Percentiles rank a stretch among this genome's conserved stretches.
Conservation (phyloP, 768 basidiomycete genomes). For the Gloeophyllum trabeum region DNA sequence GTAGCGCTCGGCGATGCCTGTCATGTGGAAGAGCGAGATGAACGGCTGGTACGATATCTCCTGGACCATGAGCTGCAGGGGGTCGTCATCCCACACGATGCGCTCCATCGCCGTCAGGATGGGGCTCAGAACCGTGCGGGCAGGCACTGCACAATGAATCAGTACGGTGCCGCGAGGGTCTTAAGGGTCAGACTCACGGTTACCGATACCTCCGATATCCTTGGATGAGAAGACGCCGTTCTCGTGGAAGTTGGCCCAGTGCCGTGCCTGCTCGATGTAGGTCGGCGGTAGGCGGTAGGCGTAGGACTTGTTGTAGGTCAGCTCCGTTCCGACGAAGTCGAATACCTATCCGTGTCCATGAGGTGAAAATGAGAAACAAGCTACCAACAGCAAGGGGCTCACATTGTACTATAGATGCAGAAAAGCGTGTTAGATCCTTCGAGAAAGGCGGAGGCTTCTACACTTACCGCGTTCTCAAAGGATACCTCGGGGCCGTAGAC, state of each 20-base stretch:
- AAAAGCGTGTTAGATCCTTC: neutral
- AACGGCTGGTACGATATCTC: slow-evolving; percentile 86
- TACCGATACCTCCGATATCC: slow-evolving; percentile 57
- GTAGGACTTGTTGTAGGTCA: slow-evolving; percentile 75
- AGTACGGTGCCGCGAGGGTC: neutral
- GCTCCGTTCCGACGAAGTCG: slow-evolving; percentile 68
- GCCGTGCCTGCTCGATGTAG: slow-evolving; percentile 61
- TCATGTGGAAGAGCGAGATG: slow-evolving; percentile 78
- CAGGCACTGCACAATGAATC: slow-evolving; percentile 48
- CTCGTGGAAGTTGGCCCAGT: slow-evolving; percentile 74
- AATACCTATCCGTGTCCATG: slow-evolving; percentile 36
- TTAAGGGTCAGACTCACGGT: slow-evolving; percentile 40
- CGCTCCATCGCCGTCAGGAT: slow-evolving; percentile 63
- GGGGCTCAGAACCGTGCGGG: slow-evolving; percentile 65
- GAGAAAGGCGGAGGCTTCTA: neutral
- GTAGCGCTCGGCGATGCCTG: slow-evolving; percentile 44
- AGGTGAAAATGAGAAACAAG: neutral
- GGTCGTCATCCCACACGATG: slow-evolving; percentile 70
- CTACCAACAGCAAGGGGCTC: slow-evolving; percentile 15
- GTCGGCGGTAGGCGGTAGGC: slow-evolving; percentile 74
- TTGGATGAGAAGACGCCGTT: slow-evolving; percentile 57
- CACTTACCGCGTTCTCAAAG: slow-evolving; percentile 59
- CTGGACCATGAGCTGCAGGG: slow-evolving; percentile 67
- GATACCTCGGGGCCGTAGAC: slow-evolving; percentile 57
- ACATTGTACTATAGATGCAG: slow-evolving; percentile 58